Evolutionary conservation across 2,329 filamentous ascomycete genomes (phyloP), one percentile per base, ranked within the genome.

Genomic region (Meredithiella fracta): DNA sequence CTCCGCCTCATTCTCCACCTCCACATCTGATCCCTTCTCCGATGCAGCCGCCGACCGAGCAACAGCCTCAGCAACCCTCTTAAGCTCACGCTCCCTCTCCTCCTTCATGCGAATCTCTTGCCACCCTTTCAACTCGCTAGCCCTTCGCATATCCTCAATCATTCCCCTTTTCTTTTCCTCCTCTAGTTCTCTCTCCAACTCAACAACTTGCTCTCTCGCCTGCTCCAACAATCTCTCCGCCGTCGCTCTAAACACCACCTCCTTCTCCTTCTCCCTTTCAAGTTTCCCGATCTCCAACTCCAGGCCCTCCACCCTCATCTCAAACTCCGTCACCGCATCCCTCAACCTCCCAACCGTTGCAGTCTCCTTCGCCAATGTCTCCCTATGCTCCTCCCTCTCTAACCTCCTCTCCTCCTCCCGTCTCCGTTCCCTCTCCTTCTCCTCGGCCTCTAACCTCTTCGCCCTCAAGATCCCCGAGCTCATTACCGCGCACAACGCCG

Each of bases 401-500:
- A 4, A 15, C 6, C 6, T 15, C 5, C 17, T 15, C 11, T 15
- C 15, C 17, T 42, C 38, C 17, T 42, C 38, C 47, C 23, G 23
- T 14, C 25, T n/a, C 15, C 9, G 7, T 51, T 29, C 47, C 14
- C 47, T 26, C 7, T 15, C 25, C 23, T 25, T 9, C 3, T n/a
- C 47, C 22, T 51, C 47, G 15, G 22, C 47, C 25, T 29, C 26
- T 17, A 25, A 25, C 14, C 47, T 11, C 9, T 29, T n/a, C 3
- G 23, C 22, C 8, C 8, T 25, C 6, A 42, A n/a, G 5, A 42
- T 15, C 6, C 38, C 38, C 14, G 38, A 42, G 14, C 20, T 25
- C 47, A 57, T 29, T 3, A 49, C 40, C 20, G 55, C 50, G 20
- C 55, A 57, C 17, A 58, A 31, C 26, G 51, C 53, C 7, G 56